These are phyloP conservation scores for Loxodes magnus DNA, from an alignment of 73 alveolate genomes.

Conservation along the genomic window DNA sequence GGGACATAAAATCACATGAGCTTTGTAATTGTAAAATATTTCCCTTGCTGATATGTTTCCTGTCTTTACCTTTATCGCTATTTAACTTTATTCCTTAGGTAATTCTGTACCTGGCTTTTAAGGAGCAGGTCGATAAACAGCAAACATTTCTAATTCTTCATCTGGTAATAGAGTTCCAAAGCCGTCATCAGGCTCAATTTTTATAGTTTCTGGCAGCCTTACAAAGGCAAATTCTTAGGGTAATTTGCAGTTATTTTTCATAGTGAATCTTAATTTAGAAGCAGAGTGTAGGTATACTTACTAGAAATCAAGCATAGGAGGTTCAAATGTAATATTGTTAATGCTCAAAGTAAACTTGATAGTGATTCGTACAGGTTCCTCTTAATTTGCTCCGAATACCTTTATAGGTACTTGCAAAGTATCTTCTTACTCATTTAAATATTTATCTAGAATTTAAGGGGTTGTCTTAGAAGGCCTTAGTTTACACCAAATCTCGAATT, in stretches of 20 bases:
- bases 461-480: conserved; percentile 76
- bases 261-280: conserved; percentile 57
- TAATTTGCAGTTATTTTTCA: conserved; percentile 71
- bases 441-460: conserved; percentile 36
- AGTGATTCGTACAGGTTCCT: conserved; percentile 65
- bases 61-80: conserved; percentile 53
- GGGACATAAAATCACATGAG: conserved; percentile 68
- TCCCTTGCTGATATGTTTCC: conserved; percentile 79
- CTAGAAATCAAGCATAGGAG: conserved; percentile 68
- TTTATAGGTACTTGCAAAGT: conserved; percentile 59
- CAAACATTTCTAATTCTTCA: conserved; percentile 57
- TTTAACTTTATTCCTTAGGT: conserved; percentile 43
- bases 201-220: conserved; percentile 79
- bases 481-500: conserved; percentile 90
- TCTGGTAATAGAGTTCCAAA: conserved; percentile 68
- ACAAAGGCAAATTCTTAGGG: conserved; percentile 88
- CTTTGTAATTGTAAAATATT: conserved; percentile 41
- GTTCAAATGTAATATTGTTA: conserved; percentile 54
- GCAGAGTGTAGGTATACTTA: conserved; percentile 62
- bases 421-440: conserved; percentile 30
- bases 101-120: conserved; percentile 36
- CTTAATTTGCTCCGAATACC: conserved; percentile 79
- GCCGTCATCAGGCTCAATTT: conserved; percentile 75
- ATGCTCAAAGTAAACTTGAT: conserved; percentile 44
- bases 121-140: conserved; percentile 62